A percentile compares a stretch with the other conserved stretches of the same genome.
Evolutionary conservation across 768 basidiomycete genomes (phyloP).

Genomic region (Clitopilus hobsonii): DNA sequence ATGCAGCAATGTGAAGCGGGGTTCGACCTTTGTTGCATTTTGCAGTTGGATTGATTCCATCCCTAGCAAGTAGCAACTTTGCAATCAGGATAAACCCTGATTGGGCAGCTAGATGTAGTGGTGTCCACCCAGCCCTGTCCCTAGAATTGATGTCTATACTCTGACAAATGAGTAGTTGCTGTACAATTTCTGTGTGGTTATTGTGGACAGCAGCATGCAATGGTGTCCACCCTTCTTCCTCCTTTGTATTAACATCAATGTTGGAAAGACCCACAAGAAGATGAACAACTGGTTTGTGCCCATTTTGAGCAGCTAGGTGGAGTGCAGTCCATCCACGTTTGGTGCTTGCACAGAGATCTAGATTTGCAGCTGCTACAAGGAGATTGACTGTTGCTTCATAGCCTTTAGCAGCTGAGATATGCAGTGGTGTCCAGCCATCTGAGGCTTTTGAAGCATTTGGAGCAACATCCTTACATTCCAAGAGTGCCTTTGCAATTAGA

Average conservation of each 20-base stretch:
- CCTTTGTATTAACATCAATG: neutral
- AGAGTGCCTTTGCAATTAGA: neutral
- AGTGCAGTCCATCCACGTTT: neutral
- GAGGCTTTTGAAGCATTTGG: neutral
- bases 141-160: neutral
- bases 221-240: neutral
- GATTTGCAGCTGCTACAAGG: neutral
- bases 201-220: neutral
- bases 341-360: neutral
- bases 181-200: neutral
- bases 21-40: neutral
- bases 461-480: neutral
- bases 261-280: neutral
- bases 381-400: neutral
- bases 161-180: neutral
- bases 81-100: neutral
- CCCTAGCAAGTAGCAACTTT: neutral
- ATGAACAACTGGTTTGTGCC: neutral
- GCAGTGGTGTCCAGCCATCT: neutral
- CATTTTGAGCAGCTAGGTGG: neutral
- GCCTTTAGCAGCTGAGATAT: neutral
- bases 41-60: neutral
- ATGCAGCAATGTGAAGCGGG: neutral
- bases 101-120: neutral
- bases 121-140: neutral